Evolutionary conservation across 495 filamentous ascomycete species (phyloP), one percentile per base, ranked within the genome.

Genomic region (Penicillium angulare): DNA sequence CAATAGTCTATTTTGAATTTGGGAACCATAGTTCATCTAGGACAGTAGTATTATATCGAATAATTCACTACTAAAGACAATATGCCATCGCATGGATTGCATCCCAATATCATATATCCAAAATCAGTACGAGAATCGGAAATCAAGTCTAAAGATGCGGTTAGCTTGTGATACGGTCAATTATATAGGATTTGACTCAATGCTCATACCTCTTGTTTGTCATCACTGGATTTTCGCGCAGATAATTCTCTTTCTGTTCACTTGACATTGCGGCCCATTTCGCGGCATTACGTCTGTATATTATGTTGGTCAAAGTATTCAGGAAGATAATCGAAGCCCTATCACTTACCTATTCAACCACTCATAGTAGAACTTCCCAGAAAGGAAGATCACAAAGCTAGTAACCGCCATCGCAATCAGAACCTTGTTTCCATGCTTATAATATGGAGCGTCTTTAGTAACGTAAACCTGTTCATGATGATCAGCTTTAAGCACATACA

Each of bases 401-500:
- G 21, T 16, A 10, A 52, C 49, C 1, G 41, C 32, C 3, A 52
- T 21, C 8, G 32, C 41, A 15, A 89, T 68, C 13, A 88, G 67
- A 13, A 84, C 76, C 12, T 74, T 77, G 60, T 89, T 88, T 8
- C 86, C 86, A 1, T 71, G 71, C 33, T 74, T 78, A 54, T 90
- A 88, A 23, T 79, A 64, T 0, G 86, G 86, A 33, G 77, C 77
- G 60, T 89, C 86, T 23, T 80, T 61, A 15, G 70, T 65, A n/a
- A 74, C 77, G 52, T 87, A 89, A 52, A 87, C 82, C 55, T 81
- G 58, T 13, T 0, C n/a, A 21, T 15, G 6, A 7, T 41, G n/a
- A 41, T 17, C 15, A 15, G n/a, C n/a, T 26, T 5, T 15, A 5
- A 20, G 20, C 1, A 24, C 8, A 2, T 3, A 12, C 21, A 23